A percentile compares a stretch with the other conserved stretches of the same genome.
phyloP scores from a whole-genome alignment of 2,329 filamentous ascomycete species.

The Fusarium pseudonygamai region DNA sequence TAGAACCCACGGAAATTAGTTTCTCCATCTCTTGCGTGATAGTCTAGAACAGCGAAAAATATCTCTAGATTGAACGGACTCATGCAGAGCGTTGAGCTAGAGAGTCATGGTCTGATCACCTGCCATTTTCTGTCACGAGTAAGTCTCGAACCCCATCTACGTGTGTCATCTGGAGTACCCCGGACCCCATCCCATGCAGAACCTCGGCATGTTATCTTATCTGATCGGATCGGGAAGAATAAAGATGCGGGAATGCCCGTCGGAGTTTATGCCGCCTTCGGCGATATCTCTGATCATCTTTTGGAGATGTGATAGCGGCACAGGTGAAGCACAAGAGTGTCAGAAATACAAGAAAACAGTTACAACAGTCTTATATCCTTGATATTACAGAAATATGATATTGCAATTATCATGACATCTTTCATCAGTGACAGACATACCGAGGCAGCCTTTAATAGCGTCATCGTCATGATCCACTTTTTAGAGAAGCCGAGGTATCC shows the following conservation, averaged over 20 bases:
- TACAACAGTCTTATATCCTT: rapidly evolving
- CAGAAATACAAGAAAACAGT: background rate
- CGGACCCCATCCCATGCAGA: background rate
- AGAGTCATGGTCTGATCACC: background rate
- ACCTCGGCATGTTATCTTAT: slow-evolving; percentile 10
- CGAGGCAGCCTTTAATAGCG: background rate
- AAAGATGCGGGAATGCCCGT: background rate
- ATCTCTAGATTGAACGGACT: background rate
- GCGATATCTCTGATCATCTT: background rate
- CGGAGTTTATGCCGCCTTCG: background rate
- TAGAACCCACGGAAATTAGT: background rate
- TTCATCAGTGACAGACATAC: background rate
- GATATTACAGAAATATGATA: too few species aligned
- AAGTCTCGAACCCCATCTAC: background rate
- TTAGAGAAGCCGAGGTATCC: slow-evolving; percentile 18
- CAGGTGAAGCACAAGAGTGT: background rate
- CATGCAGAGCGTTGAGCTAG: background rate
- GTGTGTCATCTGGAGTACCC: background rate
- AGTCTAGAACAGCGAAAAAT: background rate
- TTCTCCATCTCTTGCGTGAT: background rate
- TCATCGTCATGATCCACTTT: slow-evolving; percentile 20
- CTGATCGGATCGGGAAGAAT: background rate
- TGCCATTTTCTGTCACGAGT: background rate
- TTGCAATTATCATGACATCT: background rate
- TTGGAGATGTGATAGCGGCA: background rate